These are phyloP conservation scores for Cenchrus americanus DNA, from an alignment of 176 grass and related monocot genomes.

Conservation along the genomic window DNA sequence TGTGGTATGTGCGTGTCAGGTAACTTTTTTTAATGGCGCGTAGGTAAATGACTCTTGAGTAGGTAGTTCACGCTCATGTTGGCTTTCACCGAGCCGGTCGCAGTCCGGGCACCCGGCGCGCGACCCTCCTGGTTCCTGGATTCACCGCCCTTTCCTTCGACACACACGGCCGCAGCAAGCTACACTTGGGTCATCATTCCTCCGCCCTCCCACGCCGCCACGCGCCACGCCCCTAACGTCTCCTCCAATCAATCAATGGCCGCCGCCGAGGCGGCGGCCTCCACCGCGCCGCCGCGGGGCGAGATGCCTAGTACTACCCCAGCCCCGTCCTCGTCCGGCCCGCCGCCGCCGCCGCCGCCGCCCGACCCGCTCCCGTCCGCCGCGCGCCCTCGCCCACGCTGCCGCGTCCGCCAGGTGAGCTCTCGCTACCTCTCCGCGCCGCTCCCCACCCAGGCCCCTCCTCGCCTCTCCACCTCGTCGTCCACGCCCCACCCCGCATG, in stretches of 20 bases:
- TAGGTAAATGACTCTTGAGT: no score
- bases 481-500: not conserved
- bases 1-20: no score
- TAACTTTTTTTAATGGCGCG: no score
- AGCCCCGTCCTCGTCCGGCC: not conserved
- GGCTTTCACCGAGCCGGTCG: no score
- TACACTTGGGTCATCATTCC: no score
- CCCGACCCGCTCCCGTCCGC: constrained; percentile 2
- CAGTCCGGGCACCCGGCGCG: no score
- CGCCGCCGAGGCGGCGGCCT: not conserved
- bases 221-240: not conserved
- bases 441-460: constrained; percentile 12
- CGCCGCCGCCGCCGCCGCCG: constrained; percentile 8
- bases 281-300: not conserved
- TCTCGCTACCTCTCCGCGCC: constrained; percentile 45
- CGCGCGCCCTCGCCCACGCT: constrained; percentile 26
- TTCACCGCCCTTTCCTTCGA: no score
- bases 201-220: no score
- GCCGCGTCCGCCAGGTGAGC: not conserved
- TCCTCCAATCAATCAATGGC: not conserved
- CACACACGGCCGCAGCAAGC: no score
- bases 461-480: constrained; percentile 30
- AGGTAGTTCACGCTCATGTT: no score
- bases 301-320: not conserved
- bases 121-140: no score